phyloP scores from a whole-genome alignment of 2,329 filamentous ascomycete genomes.

The Salinomyces thailandicus region DNA sequence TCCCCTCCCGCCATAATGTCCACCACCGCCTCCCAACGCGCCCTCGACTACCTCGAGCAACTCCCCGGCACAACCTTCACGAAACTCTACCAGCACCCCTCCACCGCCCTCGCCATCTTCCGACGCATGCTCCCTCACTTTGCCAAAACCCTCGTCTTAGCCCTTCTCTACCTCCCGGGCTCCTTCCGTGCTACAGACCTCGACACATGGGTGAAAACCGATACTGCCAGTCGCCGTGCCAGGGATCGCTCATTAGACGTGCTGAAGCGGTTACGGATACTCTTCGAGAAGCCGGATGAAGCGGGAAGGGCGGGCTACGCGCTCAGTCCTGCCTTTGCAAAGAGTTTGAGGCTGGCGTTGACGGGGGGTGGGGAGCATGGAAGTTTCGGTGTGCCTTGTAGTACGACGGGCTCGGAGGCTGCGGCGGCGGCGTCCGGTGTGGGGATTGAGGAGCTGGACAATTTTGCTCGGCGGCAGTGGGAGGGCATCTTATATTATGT shows the following conservation, averaged over 20 bases:
- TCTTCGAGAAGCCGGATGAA: slow-evolving; percentile 50
- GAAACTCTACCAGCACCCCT: slow-evolving; percentile 90
- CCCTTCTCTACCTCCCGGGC: slow-evolving; percentile 77
- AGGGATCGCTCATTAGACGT: slow-evolving; percentile 76
- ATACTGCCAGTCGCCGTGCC: slow-evolving; percentile 36
- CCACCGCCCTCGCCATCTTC: slow-evolving; percentile 89
- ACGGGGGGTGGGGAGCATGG: slow-evolving; percentile 74
- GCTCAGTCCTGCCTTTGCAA: slow-evolving; percentile 71
- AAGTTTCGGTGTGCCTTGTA: slow-evolving; percentile 82
- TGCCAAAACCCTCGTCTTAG: slow-evolving; percentile 92
- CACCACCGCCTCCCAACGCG: slow-evolving; percentile 45
- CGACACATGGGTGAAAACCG: slow-evolving; percentile 73
- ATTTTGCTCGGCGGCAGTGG: slow-evolving; percentile 81
- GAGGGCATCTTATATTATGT: slow-evolving; percentile 94
- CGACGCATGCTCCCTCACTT: slow-evolving; percentile 91
- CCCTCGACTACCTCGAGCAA: slow-evolving; percentile 85
- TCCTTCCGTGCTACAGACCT: slow-evolving; percentile 72
- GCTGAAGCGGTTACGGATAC: slow-evolving; percentile 76
- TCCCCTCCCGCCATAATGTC: slow-evolving; percentile 25
- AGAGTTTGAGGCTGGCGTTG: slow-evolving; percentile 73
- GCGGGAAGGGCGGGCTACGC: slow-evolving; percentile 57
- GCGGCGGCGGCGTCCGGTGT: slow-evolving; percentile 53
- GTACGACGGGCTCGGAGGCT: no score
- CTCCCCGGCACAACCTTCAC: slow-evolving; percentile 82
- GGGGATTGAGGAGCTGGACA: slow-evolving; percentile 64